Evolutionary conservation across 2,329 filamentous ascomycete genomes (phyloP), one percentile per base, ranked within the genome.

Genomic region (Stachybotrys elegans): DNA sequence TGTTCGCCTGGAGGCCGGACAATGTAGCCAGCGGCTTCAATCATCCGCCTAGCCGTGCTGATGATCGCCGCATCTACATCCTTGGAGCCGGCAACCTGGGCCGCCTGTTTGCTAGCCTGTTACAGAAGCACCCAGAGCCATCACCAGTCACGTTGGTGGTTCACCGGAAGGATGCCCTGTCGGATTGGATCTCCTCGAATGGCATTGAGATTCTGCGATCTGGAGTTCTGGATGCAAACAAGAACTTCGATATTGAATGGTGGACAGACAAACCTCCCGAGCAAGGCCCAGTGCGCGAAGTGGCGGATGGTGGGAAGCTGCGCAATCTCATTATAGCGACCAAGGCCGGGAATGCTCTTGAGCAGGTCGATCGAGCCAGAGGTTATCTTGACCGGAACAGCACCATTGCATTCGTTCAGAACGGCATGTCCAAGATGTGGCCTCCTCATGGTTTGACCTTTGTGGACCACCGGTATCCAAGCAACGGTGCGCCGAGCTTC

Each of bases 321-420:
- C 68, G 76, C 50, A 87, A 88, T 57, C 75, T 96, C 34, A 81
- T 97, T 50, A 69, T 96, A 20, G 76, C 86, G 3, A 87, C 84
- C 22, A 96, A 95, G 64, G 79, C 89, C 0, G 69, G 78, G 3
- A 68, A 78, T 29, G 86, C 87, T 0, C 62, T 87, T n/a, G 67
- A 75, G 2, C 84, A 86, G 32, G 65, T 74, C 5, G 71, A 74
- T 42, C 60, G 69, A 16, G 64, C 95, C 13, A 69, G 77, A 6
- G 65, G 77, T 1, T 78, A 95, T 42, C 74, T 83, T 3, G 75
- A 81, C 49, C 62, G 68, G 4, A 63, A 73, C 4, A 88, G 83
- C n/a, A 86, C 87, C 0, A 79, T 96, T n/a, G 73, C 85, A 12
- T 87, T 96, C 55, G 69, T 88, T 20, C 91, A 96, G 55, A 95